A percentile compares a stretch with the other conserved stretches of the same genome.
Conservation (phyloP, 2,329 filamentous ascomycete genomes). For the Basipetospora sp. region DNA sequence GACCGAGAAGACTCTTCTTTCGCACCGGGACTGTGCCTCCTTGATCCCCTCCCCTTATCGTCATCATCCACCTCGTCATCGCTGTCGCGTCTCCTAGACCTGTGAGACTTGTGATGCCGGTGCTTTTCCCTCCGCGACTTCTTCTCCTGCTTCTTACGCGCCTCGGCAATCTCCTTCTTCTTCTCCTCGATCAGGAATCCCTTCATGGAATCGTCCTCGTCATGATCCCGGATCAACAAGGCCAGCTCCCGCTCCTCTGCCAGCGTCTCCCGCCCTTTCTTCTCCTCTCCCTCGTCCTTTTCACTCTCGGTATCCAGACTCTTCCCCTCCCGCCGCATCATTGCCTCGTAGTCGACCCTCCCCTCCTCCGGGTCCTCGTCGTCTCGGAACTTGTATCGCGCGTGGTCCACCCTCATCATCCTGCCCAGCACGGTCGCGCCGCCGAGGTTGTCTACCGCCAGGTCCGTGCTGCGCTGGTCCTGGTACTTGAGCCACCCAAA, state of each 20-base stretch:
- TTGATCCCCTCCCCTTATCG: conserved; percentile 8
- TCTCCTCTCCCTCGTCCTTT: conserved; percentile 42
- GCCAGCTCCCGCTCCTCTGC: conserved; percentile 72
- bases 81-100: conserved; percentile 19
- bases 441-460: conserved; percentile 90
- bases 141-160: conserved; percentile 36
- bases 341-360: conserved; percentile 44
- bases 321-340: conserved; percentile 36
- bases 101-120: conserved; percentile 30
- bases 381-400: conserved; percentile 76
- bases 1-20: not conserved
- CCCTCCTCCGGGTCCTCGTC: conserved; percentile 53
- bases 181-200: conserved; percentile 78
- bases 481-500: conserved; percentile 98
- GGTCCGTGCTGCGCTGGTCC: conserved; percentile 86
- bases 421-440: conserved; percentile 72
- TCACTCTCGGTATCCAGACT: conserved; percentile 29
- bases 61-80: conserved; percentile 12
- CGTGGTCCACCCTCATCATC: conserved; percentile 77
- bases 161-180: conserved; percentile 69
- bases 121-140: conserved; percentile 30
- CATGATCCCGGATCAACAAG: conserved; percentile 61
- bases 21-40: conserved; percentile 6
- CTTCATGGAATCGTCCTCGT: conserved; percentile 97
- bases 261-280: conserved; percentile 52